Evolutionary conservation across 83 land plant species (phyloP).

Genomic region (Picea mariana): DNA sequence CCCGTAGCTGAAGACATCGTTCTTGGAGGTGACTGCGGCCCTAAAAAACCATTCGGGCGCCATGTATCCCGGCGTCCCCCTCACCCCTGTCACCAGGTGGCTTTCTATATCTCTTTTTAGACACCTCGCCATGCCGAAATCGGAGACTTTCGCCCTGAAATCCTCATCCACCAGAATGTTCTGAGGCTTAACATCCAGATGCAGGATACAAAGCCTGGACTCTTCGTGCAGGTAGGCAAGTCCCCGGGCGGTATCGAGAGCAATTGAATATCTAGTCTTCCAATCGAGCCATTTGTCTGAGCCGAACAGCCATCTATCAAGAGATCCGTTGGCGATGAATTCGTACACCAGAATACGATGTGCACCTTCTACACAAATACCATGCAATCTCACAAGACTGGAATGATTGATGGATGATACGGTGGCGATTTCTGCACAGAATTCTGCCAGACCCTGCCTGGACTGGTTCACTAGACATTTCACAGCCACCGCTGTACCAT

Average conservation of each 20-base stretch:
- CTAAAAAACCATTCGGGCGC: slow-evolving; percentile 50
- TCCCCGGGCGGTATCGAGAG: too few species aligned
- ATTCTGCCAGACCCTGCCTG: slow-evolving; percentile 61
- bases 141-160: slow-evolving; percentile 61
- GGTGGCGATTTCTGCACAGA: slow-evolving; percentile 56
- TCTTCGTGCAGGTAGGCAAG: slow-evolving; percentile 80
- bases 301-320: slow-evolving; percentile 58
- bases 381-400: slow-evolving; percentile 59
- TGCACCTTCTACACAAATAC: slow-evolving; percentile 65
- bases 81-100: slow-evolving; percentile 35
- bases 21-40: slow-evolving; percentile 47
- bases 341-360: slow-evolving; percentile 62
- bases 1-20: slow-evolving; percentile 67
- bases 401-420: slow-evolving; percentile 73
- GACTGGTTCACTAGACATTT: slow-evolving; percentile 52
- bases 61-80: slow-evolving; percentile 44
- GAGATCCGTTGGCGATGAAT: slow-evolving; percentile 75
- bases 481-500: slow-evolving; percentile 48
- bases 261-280: slow-evolving; percentile 47
- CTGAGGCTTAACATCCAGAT: slow-evolving; percentile 79
- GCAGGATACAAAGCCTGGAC: slow-evolving; percentile 65
- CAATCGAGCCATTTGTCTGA: slow-evolving; percentile 42
- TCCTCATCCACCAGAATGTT: slow-evolving; percentile 77
- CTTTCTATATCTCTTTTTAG: slow-evolving; percentile 48
- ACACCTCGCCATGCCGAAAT: slow-evolving; percentile 66